Base-by-base conservation (phyloP, 2,329 filamentous ascomycete genomes). In the Ceratocystis smalleyi region DNA sequence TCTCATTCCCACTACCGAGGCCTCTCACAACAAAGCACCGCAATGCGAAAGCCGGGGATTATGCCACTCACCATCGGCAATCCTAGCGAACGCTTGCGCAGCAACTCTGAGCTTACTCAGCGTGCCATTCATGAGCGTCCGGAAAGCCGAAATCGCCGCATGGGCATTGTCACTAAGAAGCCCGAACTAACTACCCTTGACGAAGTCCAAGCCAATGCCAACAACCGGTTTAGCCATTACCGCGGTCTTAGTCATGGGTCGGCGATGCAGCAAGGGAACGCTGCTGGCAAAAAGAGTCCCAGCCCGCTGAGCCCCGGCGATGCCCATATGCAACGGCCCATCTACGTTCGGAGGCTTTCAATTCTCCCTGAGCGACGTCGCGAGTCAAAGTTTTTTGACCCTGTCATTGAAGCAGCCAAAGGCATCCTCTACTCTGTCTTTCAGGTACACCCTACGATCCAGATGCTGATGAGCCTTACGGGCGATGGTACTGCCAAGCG, bases 1-100 rank as follows among this genome's bases (percentile, higher is more conserved):
- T 70, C 74, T 51, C 94, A 90, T 2, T 57, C 54, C 24, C 91
- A 96, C 72, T 89, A 89, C 69, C 84, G 91, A 35, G 85, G 85
- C 1, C 76, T 86, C 2, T 89, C 86, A 2, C 84, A 87, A 69
- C 84, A 88, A 68, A 87, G 80, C 69, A 76, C 80, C 1, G 27
- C 62, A 6, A 77, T 84, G 57, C 83, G 88, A 64, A 88, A 90
- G 0, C 62, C 65, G 6, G 83, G 85, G 1, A 81, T 90, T n/a
- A 84, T 88, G 74, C 89, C 82, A 7, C 70, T 84, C 55, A 84
- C 85, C 2, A 85, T 88, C 64, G 84, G 83, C 19, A 92, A 81
- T 68, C 78, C 81, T 32, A 88, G 84, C 68, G 87, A 91, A 71
- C 80, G 86, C 8, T 69, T 83, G 12, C 81, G 84, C 51, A 86